phyloP scores from a whole-genome alignment of 148 eudicot genomes.

The Chenopodium berlandieri region DNA sequence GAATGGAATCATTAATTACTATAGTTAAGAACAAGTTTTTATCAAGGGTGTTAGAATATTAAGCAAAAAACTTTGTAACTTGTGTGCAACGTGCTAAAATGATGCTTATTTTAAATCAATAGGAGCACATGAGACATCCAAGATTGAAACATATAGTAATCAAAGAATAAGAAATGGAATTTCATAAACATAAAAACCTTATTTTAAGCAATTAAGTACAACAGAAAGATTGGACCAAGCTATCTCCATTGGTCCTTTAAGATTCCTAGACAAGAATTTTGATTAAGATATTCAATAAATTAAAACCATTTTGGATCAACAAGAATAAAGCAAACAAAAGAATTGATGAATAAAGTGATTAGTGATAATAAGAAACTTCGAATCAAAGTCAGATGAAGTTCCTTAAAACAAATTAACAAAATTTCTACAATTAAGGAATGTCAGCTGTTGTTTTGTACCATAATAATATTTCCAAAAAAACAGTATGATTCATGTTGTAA shows the following conservation, averaged over 20 bases:
- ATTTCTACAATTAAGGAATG: neutral
- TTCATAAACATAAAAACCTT: neutral
- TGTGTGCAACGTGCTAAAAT: no score
- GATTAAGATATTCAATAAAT: neutral
- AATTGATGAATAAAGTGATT: constrained; percentile 13
- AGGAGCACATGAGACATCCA: no score
- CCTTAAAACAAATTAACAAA: neutral
- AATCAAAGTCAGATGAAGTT: constrained; percentile 32
- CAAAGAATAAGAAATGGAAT: no score
- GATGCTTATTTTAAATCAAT: no score
- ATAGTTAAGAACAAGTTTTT: no score
- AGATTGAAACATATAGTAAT: no score
- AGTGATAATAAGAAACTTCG: constrained; percentile 32
- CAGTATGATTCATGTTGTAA: constrained; percentile 13
- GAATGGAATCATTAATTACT: no score
- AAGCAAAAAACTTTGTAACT: no score
- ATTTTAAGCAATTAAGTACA: neutral
- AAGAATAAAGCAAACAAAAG: constrained; percentile 35
- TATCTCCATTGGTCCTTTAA: constrained; percentile 5
- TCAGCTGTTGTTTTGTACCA: neutral
- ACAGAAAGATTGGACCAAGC: neutral
- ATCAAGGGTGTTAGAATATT: no score
- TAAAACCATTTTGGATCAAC: neutral
- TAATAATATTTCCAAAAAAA: neutral
- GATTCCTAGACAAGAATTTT: neutral